A percentile compares a stretch with the other conserved stretches of the same genome.
These are phyloP conservation scores for Hyparrhenia diplandra DNA, from an alignment of 176 grass and related monocot species.

Conservation along the genomic window DNA sequence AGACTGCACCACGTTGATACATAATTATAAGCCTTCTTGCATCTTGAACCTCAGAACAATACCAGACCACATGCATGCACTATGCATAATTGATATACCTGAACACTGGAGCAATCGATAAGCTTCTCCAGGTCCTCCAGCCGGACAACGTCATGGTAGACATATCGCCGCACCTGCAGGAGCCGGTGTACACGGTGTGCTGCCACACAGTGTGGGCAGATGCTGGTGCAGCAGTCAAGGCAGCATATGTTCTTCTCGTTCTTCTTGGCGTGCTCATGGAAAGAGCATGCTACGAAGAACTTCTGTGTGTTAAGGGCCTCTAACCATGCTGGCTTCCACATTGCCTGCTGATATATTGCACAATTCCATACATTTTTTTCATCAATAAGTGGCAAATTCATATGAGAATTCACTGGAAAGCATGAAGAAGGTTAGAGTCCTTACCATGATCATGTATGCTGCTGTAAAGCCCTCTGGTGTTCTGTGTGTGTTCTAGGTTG, in stretches of 20 bases:
- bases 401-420: conserved; percentile 7
- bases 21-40: conserved; percentile 31
- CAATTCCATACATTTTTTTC: conserved; percentile 19
- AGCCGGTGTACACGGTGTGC: conserved; percentile 79
- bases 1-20: conserved; percentile 56
- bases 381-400: conserved; percentile 26
- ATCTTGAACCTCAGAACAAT: conserved; percentile 20
- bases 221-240: conserved; percentile 93
- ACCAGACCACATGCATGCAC: background rate
- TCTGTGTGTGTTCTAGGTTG: conserved; percentile 10
- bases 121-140: conserved; percentile 94
- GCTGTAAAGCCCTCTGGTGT: conserved; percentile 27
- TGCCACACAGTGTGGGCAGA: conserved; percentile 84
- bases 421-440: conserved; percentile 30
- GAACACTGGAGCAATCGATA: conserved; percentile 88
- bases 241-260: conserved; percentile 99
- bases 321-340: conserved; percentile 92
- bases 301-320: conserved; percentile 73
- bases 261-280: conserved; percentile 83
- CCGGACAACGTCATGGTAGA: conserved; percentile 86
- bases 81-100: conserved; percentile 55
- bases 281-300: conserved; percentile 75
- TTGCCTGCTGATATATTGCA: conserved; percentile 45
- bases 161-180: conserved; percentile 85
- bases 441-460: conserved; percentile 71